phyloP scores from a whole-genome alignment of 2,329 filamentous ascomycete species.

The Colletotrichum endophyticum region DNA sequence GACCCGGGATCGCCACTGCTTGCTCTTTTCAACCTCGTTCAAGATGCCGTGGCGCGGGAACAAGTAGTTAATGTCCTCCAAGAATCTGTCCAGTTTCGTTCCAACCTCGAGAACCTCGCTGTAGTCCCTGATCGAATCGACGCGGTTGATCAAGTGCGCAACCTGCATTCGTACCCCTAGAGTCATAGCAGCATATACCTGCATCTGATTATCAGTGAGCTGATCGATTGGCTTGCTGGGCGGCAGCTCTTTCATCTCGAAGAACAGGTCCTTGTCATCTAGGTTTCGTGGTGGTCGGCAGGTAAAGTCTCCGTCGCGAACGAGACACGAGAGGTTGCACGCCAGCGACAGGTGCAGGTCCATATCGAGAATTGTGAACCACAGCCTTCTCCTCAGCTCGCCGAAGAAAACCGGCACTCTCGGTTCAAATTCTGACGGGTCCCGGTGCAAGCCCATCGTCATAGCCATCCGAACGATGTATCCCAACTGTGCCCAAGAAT shows the following conservation, averaged over 20 bases:
- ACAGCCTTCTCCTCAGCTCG: slow-evolving; percentile 59
- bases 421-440: slow-evolving; percentile 57
- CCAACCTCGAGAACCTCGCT: slow-evolving; percentile 58
- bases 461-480: slow-evolving; percentile 61
- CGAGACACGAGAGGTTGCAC: slow-evolving; percentile 54
- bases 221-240: slow-evolving; percentile 55
- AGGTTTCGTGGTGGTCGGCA: slow-evolving; percentile 59
- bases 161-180: slow-evolving; percentile 54
- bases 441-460: slow-evolving; percentile 64
- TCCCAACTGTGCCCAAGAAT: slow-evolving; percentile 60
- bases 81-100: slow-evolving; percentile 55
- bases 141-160: slow-evolving; percentile 53
- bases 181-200: slow-evolving; percentile 58
- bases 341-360: slow-evolving; percentile 60
- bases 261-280: slow-evolving; percentile 54
- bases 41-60: slow-evolving; percentile 50
- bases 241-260: slow-evolving; percentile 54
- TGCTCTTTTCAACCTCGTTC: slow-evolving; percentile 49
- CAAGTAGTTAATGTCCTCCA: slow-evolving; percentile 60
- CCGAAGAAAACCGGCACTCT: slow-evolving; percentile 55
- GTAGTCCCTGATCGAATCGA: slow-evolving; percentile 59
- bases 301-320: slow-evolving; percentile 59
- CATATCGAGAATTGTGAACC: slow-evolving; percentile 62
- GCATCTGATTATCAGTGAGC: slow-evolving; percentile 57
- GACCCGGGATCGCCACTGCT: slow-evolving; percentile 56